Conservation (phyloP, 352 stramenopile species). For the Pythium phragmitis region DNA sequence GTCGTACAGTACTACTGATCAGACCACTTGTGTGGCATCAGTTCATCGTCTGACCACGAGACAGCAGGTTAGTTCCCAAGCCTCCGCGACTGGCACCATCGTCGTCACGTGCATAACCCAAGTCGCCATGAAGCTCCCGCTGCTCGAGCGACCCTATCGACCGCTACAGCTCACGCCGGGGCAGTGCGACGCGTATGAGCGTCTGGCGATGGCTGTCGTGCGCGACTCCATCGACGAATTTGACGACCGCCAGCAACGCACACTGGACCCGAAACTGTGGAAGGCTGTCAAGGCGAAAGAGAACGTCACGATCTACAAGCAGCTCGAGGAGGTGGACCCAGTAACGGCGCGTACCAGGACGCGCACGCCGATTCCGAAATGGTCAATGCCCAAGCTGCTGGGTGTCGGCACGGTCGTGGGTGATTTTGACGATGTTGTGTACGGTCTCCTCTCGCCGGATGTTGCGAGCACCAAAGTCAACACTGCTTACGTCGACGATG, state of each 20-base stretch:
- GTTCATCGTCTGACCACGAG: too few species aligned
- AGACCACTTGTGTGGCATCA: too few species aligned
- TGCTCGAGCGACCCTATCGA: constrained; percentile 24
- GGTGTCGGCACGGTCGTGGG: constrained; percentile 26
- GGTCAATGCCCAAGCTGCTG: constrained; percentile 18
- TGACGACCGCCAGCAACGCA: constrained; percentile 32
- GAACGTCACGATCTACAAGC: constrained; percentile 36
- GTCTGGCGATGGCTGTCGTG: constrained; percentile 36
- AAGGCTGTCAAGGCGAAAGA: constrained; percentile 39
- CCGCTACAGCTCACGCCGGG: constrained; percentile 40
- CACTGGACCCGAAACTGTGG: constrained; percentile 38
- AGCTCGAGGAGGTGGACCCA: constrained; percentile 6
- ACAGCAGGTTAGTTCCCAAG: too few species aligned
- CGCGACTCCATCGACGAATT: constrained; percentile 40
- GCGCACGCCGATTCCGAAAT: background rate
- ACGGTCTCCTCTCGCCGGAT: constrained; percentile 47
- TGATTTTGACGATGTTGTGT: constrained; percentile 32
- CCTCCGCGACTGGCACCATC: too few species aligned
- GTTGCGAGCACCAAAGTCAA: constrained; percentile 47
- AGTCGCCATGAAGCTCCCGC: constrained; percentile 22
- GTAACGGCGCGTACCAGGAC: background rate
- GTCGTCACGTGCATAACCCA: too few species aligned
- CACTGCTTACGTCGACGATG: constrained; percentile 48
- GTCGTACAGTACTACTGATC: too few species aligned
- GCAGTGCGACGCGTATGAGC: constrained; percentile 40